Evolutionary conservation across 495 filamentous ascomycete species (phyloP), one percentile per base, ranked within the genome.

Genomic region (Parathielavia appendiculata): DNA sequence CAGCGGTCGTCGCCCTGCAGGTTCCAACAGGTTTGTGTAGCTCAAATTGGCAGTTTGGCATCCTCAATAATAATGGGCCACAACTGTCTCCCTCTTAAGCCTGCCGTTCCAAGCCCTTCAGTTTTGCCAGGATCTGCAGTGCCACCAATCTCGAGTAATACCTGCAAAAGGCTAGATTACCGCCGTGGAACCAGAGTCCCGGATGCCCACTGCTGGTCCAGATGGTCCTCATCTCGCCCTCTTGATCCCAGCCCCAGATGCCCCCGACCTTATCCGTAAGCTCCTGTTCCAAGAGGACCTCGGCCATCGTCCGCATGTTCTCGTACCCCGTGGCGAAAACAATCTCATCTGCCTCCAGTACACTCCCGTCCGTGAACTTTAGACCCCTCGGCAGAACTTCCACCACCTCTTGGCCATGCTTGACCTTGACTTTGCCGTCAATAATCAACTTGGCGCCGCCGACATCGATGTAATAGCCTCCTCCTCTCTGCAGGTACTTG

Each of bases 401-500:
- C 9, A 71, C 66, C 56, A 92, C 81, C 57, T 87, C 84, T 47
- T 79, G 73, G 5, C 87, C 85, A 60, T 89, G 85, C 69, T 88
- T 89, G 53, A 93, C 76, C 58, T 82, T 83, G 70, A 96, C 80
- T 70, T 88, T 88, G 17, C 89, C 85, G 54, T 90, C 86, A 20
- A 79, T 74, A 64, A 96, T 89, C 17, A 93, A 75, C 70, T 83
- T 74, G 19, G 83, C 84, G 19, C 81, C 81, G n/a, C 86, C 86
- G 6, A 92, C 88, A 62, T 93, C 90, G 65, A 92, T 85, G 62
- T 91, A 91, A 68, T 92, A 91, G 0, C 87, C 87, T 0, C 89
- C 88, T 1, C 87, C 87, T 11, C 83, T 79, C 69, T 88, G 84
- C 32, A 88, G 69, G 60, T 92, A 93, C 70, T 92, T 92, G n/a